Evolutionary conservation across 1,284 basidiomycete species (phyloP), one percentile per base, ranked within the genome.

Genomic region (Psilocybe mexicana): DNA sequence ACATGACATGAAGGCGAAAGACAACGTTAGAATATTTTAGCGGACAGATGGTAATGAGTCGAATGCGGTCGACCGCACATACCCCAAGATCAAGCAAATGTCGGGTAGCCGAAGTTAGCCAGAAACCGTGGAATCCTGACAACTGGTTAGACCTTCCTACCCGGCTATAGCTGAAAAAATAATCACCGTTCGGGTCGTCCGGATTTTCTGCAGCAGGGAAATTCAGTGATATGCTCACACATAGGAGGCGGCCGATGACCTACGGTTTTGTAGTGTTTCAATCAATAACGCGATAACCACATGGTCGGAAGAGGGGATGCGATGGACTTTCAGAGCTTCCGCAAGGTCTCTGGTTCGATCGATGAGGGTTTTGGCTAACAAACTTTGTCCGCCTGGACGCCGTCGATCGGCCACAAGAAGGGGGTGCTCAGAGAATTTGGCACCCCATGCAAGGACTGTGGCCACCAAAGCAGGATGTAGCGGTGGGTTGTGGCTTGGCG

Each of bases 401-500:
- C 82, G 78, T 45, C 93, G 82, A 74, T 96, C 94, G 28, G 86
- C 83, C 5, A 87, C 79, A 47, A 96, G 83, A 60, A 94, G 74
- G 0, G 88, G 86, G 69, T 95, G 90, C 65, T 96, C 93, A 8
- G 91, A 92, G 71, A 96, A 96, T 66, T 94, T 93, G 43, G 92
- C 88, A 23, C 94, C 94, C 88, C 92, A 96, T 0, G 94, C 93
- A 48, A 97, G 78, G n/a, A 95, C 88, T 0, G 90, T 89, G 3
- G 94, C 94, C 40, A 96, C 80, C 14, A 95, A 78, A 2, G 89
- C 84, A 44, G 90, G 88, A 58, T 92, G 83, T 3, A 89, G 68
- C 2, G 83, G 77, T 38, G 77, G 63, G 61, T 69, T 69, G 52
- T 69, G 65, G 45, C 57, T 61, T 59, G 71, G 62, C 60, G 71